Evolutionary conservation across 306 rosid genomes (phyloP).

Genomic region (Comarum palustre): DNA sequence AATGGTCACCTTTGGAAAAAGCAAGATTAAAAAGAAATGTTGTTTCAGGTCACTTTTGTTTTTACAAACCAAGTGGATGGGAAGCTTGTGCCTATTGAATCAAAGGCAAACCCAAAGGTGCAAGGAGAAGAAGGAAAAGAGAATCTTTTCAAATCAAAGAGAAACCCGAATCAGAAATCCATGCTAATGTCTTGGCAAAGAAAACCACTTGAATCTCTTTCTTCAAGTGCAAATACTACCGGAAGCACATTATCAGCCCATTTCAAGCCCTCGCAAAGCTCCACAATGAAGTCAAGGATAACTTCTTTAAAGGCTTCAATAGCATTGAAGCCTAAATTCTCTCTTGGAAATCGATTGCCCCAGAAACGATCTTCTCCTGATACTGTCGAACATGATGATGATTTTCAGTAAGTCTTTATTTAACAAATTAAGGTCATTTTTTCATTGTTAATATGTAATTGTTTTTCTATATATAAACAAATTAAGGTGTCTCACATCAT

Average conservation of each 20-base stretch:
- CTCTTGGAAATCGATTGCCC: conserved; percentile 48
- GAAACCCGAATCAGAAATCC: conserved; percentile 34
- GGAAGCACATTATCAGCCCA: conserved; percentile 29
- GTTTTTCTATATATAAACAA: neutral
- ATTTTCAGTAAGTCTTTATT: conserved; percentile 35
- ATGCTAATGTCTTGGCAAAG: conserved; percentile 34
- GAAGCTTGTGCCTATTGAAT: conserved; percentile 69
- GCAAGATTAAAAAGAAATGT: neutral
- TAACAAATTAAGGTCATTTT: no score
- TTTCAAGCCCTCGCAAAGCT: conserved; percentile 32
- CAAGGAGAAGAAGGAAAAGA: conserved; percentile 42
- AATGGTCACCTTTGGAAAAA: neutral
- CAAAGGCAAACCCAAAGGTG: conserved; percentile 41
- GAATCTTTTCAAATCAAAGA: conserved; percentile 33
- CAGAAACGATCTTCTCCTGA: conserved; percentile 64
- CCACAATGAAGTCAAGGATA: conserved; percentile 34
- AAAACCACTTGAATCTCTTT: conserved; percentile 39
- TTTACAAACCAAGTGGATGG: conserved; percentile 94
- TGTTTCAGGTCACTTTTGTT: conserved; percentile 74
- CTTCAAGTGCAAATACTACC: conserved; percentile 29
- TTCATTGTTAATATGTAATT: neutral
- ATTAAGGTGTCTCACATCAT: neutral
- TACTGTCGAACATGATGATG: conserved; percentile 25
- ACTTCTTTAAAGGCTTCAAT: conserved; percentile 29
- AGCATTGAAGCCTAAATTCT: conserved; percentile 29